These are phyloP conservation scores for Populus deltoides DNA, from an alignment of 345 rosid genomes.

Conservation along the genomic window DNA sequence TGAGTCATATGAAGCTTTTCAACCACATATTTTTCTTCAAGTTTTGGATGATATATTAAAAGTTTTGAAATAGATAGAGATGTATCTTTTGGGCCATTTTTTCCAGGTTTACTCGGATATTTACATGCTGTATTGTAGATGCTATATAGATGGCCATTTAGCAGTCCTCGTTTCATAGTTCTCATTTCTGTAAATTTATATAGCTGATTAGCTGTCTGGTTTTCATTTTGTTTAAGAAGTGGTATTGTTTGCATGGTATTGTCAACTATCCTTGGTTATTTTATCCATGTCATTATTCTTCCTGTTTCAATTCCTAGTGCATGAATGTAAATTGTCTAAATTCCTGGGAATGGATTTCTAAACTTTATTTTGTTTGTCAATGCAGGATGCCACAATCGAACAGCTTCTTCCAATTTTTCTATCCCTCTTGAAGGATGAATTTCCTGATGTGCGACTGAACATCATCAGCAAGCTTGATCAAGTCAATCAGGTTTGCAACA, in stretches of 20 bases:
- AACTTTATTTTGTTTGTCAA: not conserved
- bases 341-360: conserved; percentile 5
- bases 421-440: conserved; percentile 90
- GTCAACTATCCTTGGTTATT: not conserved
- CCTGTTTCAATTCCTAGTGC: not conserved
- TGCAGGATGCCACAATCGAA: conserved; percentile 91
- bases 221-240: not conserved
- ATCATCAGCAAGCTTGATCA: conserved; percentile 99
- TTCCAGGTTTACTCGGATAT: not conserved
- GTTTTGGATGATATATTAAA: not conserved
- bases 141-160: not conserved
- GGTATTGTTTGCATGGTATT: not conserved
- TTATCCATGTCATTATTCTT: not conserved
- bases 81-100: not conserved
- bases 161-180: not conserved
- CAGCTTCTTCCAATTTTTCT: conserved; percentile 98
- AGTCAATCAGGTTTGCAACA: conserved; percentile 79
- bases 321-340: not conserved
- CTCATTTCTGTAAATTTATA: not conserved
- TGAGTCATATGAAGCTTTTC: not conserved
- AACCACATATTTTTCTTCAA: not conserved
- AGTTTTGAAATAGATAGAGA: not conserved
- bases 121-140: not conserved
- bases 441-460: conserved; percentile 95
- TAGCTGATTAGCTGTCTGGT: not conserved